Percentiles rank a stretch among this genome's conserved stretches.
phyloP scores from a whole-genome alignment of 139 green algal genomes.

The Spirogloea muscicola region DNA sequence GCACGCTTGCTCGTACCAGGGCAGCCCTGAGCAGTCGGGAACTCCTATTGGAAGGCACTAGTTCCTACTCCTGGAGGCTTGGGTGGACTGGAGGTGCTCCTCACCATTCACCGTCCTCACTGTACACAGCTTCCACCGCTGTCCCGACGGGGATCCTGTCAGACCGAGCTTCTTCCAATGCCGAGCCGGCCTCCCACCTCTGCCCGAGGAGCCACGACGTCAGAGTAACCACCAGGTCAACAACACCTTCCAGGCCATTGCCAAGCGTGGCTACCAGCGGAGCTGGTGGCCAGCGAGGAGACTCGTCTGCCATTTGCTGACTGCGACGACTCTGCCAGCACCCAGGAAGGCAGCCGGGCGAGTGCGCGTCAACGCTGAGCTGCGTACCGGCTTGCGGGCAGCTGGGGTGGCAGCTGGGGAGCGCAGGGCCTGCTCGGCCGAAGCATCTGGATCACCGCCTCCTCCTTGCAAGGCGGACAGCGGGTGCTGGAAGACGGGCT shows the following conservation, averaged over 20 bases:
- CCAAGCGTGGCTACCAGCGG: no score
- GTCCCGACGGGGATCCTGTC: slow-evolving; percentile 16
- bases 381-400: not conserved
- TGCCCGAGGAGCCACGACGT: slow-evolving; percentile 1
- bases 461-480: not conserved
- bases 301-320: no score
- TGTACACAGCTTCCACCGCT: slow-evolving; percentile 14
- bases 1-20: not conserved
- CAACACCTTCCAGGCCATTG: no score
- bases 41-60: not conserved
- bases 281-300: no score
- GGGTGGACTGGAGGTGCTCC: not conserved
- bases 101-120: slow-evolving; percentile 35
- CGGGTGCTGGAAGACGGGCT: not conserved
- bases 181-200: not conserved
- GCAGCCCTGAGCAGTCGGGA: not conserved
- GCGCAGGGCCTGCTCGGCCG: not conserved
- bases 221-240: no score
- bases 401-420: not conserved
- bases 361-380: not conserved
- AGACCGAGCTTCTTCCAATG: not conserved
- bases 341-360: not conserved
- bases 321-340: no score
- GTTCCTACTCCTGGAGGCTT: no score
- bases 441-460: not conserved